These are phyloP conservation scores for Boletellus ananiceps DNA, from an alignment of 768 basidiomycete genomes.

Conservation along the genomic window DNA sequence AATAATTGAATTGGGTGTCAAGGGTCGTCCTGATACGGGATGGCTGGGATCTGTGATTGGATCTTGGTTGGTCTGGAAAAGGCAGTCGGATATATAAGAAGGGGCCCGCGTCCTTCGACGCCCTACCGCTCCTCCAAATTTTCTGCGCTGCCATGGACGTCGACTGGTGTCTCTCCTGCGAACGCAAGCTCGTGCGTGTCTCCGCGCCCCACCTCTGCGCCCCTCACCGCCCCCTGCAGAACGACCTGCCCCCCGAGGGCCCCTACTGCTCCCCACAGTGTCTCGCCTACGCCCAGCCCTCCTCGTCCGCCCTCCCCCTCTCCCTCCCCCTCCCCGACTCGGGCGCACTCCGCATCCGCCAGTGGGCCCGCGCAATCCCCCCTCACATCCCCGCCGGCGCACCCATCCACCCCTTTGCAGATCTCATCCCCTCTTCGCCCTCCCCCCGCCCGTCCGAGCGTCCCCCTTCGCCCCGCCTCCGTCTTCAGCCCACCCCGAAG, in stretches of 20 bases:
- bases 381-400: slow-evolving; percentile 31
- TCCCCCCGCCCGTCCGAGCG: slow-evolving; percentile 5
- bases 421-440: slow-evolving; percentile 2
- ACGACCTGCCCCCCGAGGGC: slow-evolving; percentile 21
- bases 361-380: slow-evolving; percentile 31
- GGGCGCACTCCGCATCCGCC: slow-evolving; percentile 16
- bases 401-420: slow-evolving; percentile 26
- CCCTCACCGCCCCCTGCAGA: slow-evolving; percentile 12
- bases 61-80: slow-evolving; percentile 17
- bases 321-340: slow-evolving; percentile 1
- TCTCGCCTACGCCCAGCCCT: slow-evolving; percentile 35
- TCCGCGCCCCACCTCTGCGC: not conserved
- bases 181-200: slow-evolving; percentile 49
- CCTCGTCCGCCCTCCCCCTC: slow-evolving; percentile 17
- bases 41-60: slow-evolving; percentile 15
- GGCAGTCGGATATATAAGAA: slow-evolving; percentile 30
- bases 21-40: slow-evolving; percentile 16
- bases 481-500: slow-evolving; percentile 29
- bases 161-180: slow-evolving; percentile 70
- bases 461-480: slow-evolving; percentile 20
- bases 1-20: slow-evolving; percentile 27
- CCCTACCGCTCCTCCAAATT: slow-evolving; percentile 7
- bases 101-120: slow-evolving; percentile 12
- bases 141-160: slow-evolving; percentile 44
- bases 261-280: slow-evolving; percentile 56